Conservation (phyloP, 2,329 filamentous ascomycete genomes). For the Fusarium solani-melongenae region DNA sequence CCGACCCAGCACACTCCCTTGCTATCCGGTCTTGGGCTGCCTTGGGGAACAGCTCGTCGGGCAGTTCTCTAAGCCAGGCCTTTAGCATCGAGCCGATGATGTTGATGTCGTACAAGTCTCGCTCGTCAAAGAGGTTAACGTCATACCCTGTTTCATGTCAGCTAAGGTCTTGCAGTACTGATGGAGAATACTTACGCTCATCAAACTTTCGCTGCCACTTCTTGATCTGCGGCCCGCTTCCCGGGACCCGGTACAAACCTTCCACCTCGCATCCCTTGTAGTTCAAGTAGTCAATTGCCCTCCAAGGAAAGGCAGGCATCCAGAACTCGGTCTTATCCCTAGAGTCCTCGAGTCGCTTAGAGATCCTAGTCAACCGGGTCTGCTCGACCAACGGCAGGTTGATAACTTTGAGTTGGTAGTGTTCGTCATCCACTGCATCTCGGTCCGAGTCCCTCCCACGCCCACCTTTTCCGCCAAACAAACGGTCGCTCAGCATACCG, state of each 20-base stretch:
- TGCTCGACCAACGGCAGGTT: slow-evolving; percentile 89
- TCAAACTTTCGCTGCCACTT: slow-evolving; percentile 95
- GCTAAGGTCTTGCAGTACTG: neutral
- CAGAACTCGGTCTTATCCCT: slow-evolving; percentile 97
- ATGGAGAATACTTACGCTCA: slow-evolving; percentile 66
- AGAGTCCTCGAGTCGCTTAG: slow-evolving; percentile 86
- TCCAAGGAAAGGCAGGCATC: slow-evolving; percentile 97
- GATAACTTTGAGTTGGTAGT: slow-evolving; percentile 86
- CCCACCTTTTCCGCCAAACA: slow-evolving; percentile 83
- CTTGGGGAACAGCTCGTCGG: slow-evolving; percentile 93
- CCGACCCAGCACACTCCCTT: slow-evolving; percentile 81
- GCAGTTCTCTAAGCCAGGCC: slow-evolving; percentile 93
- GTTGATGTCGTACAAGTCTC: slow-evolving; percentile 94
- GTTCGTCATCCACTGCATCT: slow-evolving; percentile 79
- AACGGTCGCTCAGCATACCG: slow-evolving; percentile 82
- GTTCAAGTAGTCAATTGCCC: slow-evolving; percentile 96
- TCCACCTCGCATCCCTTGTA: slow-evolving; percentile 95
- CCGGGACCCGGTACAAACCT: slow-evolving; percentile 91
- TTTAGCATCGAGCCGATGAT: slow-evolving; percentile 97
- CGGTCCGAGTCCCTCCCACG: slow-evolving; percentile 76
- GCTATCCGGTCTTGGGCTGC: slow-evolving; percentile 82
- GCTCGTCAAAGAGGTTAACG: slow-evolving; percentile 88
- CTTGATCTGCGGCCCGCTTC: slow-evolving; percentile 89
- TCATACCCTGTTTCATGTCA: slow-evolving; percentile 72
- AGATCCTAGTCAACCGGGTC: slow-evolving; percentile 90